Evolutionary conservation across 2,329 filamentous ascomycete species (phyloP), one percentile per base, ranked within the genome.

Genomic region (Neofusicoccum kwambonambiense): DNA sequence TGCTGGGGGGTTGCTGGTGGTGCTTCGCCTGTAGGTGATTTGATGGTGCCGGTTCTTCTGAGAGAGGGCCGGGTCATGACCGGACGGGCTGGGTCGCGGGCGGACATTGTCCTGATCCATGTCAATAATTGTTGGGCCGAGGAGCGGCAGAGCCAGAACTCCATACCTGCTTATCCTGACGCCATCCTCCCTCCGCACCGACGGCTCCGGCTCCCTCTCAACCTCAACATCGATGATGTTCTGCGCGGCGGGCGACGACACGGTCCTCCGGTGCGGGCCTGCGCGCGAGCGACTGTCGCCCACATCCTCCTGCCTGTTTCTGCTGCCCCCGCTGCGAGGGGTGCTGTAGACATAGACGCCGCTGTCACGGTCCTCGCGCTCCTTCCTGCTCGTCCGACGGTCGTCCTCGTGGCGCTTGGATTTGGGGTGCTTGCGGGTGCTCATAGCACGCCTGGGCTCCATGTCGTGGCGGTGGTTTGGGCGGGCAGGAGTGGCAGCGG

Each of bases 11-110:
- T 62, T 13, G 34, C 39, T 62, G 12, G 73, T 68, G 15, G 74
- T n/a, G 31, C 66, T 44, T 70, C 62, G 22, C 64, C 52, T 7
- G 70, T 37, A 5, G 73, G 70, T 13, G 71, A 50, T 54, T 76
- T 76, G 65, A 70, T 65, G 5, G 71, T 73, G 65, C 70, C 74
- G 8, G 71, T 70, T 13, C 74, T 74, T 64, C 75, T 70, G 15
- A 72, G 27, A 15, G 75, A 71, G 2, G 72, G 72, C 63, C 73
- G 69, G 27, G 69, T 71, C 67, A 72, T 68, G 65, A 73, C 71
- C 31, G 68, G 67, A 62, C 71, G 69, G 31, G 42, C 22, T n/a
- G 74, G 69, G 56, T 76, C 74, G 64, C 75, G 71, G 17, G 74
- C 69, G 54, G 75, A 76, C 9, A 65, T 56, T 45, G 69, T 76